These are phyloP conservation scores for Phaeosphaeriaceae sp. DNA, from an alignment of 2,329 filamentous ascomycete species.

Conservation along the genomic window DNA sequence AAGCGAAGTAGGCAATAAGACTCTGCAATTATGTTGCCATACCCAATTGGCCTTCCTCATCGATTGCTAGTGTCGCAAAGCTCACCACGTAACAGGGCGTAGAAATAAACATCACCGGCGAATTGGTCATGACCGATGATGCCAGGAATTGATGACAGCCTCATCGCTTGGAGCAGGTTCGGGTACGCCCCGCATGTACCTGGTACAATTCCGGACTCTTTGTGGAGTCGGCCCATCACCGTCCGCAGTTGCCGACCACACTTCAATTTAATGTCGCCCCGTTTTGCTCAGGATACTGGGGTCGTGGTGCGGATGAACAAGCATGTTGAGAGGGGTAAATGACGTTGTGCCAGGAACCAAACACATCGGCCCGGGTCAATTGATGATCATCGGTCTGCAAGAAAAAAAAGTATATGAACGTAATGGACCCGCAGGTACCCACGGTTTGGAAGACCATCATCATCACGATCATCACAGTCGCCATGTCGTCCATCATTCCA, in stretches of 20 bases:
- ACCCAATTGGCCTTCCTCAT: not conserved
- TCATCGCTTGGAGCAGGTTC: not conserved
- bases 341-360: constrained; percentile 3
- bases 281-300: not conserved
- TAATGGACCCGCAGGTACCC: constrained; percentile 6
- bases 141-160: not conserved
- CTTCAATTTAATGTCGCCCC: constrained; percentile 3
- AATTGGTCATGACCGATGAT: not conserved
- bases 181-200: not conserved
- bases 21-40: not conserved
- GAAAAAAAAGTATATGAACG: constrained; percentile 1
- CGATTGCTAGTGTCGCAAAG: not conserved
- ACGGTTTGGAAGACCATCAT: constrained; percentile 6
- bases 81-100: not conserved
- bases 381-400: not conserved
- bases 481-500: constrained; percentile 39
- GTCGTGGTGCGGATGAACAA: not conserved
- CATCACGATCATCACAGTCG: constrained; percentile 9
- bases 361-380: constrained; percentile 1
- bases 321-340: constrained; percentile 4
- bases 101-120: not conserved
- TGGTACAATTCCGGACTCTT: not conserved
- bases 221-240: constrained; percentile 1
- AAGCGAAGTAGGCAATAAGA: not conserved
- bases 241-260: constrained; percentile 5